Conservation (phyloP, 2,329 filamentous ascomycete species). For the Talaromyces sp. region DNA sequence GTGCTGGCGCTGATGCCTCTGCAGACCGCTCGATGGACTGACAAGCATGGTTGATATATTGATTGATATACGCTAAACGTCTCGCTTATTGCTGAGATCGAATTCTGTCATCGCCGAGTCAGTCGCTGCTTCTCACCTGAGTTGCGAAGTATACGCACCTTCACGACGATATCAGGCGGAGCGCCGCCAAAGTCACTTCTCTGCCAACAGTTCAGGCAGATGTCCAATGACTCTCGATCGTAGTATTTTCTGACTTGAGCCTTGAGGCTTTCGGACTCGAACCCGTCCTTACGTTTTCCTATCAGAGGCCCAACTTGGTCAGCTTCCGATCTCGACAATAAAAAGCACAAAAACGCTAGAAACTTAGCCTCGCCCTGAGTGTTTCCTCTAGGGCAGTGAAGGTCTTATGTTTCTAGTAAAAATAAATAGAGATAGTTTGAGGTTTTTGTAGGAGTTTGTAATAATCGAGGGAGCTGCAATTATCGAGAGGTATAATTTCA, state of each 20-base stretch:
- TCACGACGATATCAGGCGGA: conserved; percentile 11
- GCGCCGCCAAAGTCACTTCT: conserved; percentile 17
- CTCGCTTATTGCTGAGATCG: background rate
- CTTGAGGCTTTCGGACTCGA: conserved; percentile 14
- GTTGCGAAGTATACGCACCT: conserved; percentile 11
- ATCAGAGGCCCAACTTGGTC: conserved; percentile 15
- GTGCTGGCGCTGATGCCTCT: conserved; percentile 72
- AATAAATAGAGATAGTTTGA: background rate
- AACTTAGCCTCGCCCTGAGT: conserved; percentile 22
- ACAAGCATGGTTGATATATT: conserved; percentile 68
- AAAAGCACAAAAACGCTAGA: conserved; percentile 18
- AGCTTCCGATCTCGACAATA: conserved; percentile 17
- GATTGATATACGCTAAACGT: background rate
- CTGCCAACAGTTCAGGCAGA: conserved; percentile 9
- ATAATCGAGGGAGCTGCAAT: background rate
- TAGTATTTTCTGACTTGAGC: conserved; percentile 15
- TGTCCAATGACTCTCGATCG: conserved; percentile 1
- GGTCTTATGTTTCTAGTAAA: conserved; percentile 16
- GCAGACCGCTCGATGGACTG: conserved; percentile 69
- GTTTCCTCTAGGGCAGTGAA: conserved; percentile 15
- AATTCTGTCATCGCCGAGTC: background rate
- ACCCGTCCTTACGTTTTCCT: conserved; percentile 19
- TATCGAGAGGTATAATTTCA: background rate
- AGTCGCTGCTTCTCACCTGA: background rate
- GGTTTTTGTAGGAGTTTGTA: background rate